Evolutionary conservation across 352 stramenopile genomes (phyloP), one percentile per base, ranked within the genome.

Genomic region (Aphanomyces euteiches): DNA sequence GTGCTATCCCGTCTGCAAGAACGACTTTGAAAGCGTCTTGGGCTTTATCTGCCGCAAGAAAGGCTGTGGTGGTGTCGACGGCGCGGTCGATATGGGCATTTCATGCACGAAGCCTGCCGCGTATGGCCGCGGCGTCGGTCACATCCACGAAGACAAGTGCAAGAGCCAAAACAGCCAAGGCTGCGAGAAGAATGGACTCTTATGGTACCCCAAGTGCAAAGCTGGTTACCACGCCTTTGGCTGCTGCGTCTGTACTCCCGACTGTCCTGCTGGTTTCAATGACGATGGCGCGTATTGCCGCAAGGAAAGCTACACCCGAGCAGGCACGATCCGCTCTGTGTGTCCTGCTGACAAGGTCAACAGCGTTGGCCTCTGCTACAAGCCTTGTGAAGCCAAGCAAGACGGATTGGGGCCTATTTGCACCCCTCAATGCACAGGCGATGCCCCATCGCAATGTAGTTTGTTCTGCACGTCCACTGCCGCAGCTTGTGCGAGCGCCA

Each of bases 251-350:
- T 69, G 63, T 47, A 43, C 63, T 15, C 63, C 63, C 38, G 63
- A 69, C 43, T 69, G 63, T 39, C 63, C 63, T 28, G 50, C 6
- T 7, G 63, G 63, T 7, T 21, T 7, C 37, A 0, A 60, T 19
- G 63, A 69, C 50, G 63, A 69, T 21, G 63, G 63, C 19, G 63
- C 63, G 34, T 69, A 58, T 28, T 74, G 69, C 60, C 67, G 69
- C 60, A 74, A 72, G 64, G 69, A 74, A 5, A 12, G 13, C 10
- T 50, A 50, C 43, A n/a, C 17, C 43, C 43, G 43, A 2, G 1
- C 43, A n/a, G 43, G 43, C 43, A 3, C 43, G 1, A 50, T 12
- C 43, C 43, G 43, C 43, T 0, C 17, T n/a, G 43, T 1, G 2
- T 50, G 43, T 50, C 10, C 10, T 50, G 43, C 10, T n/a, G 43